Conservation (phyloP, 139 green algal species). For the Coelastrella sp. region DNA sequence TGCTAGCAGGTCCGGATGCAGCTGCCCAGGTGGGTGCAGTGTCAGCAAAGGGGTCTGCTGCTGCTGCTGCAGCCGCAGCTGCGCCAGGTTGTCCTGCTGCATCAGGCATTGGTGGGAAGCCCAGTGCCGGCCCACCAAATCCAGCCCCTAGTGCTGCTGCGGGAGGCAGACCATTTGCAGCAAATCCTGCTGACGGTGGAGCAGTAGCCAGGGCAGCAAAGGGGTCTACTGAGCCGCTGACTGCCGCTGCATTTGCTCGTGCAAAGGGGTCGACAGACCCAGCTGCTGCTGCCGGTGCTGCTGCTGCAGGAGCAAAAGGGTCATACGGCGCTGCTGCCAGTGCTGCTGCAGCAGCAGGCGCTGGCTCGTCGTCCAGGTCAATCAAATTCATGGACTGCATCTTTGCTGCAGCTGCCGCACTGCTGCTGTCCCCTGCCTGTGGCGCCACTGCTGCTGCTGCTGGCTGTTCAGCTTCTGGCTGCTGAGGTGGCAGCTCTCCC, state of each 20-base stretch:
- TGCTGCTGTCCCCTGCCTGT: background rate
- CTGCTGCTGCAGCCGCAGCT: constrained; percentile 18
- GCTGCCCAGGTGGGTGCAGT: constrained; percentile 8
- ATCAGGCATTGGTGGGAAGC: background rate
- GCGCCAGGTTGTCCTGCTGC: background rate
- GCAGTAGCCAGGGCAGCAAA: constrained; percentile 12
- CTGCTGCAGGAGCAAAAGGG: constrained; percentile 27
- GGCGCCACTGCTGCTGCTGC: constrained; percentile 7
- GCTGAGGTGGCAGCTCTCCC: constrained; percentile 2
- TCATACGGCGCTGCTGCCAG: constrained; percentile 12
- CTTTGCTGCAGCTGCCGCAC: background rate
- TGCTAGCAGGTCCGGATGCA: background rate
- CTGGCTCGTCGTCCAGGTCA: constrained; percentile 40
- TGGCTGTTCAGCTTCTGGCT: background rate
- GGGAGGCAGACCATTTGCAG: background rate
- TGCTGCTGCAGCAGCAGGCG: constrained; percentile 17
- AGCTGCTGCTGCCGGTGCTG: background rate
- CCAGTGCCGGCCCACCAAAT: background rate
- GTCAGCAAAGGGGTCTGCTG: constrained; percentile 40
- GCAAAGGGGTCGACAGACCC: background rate
- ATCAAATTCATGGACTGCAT: constrained; percentile 43
- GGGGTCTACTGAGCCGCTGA: background rate
- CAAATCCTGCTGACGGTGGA: no score
- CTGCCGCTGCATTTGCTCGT: background rate
- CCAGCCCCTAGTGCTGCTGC: background rate